A percentile compares a stretch with the other conserved stretches of the same genome.
These are phyloP conservation scores for Saturnispora gosingensis DNA, from an alignment of 805 yeast species.

Conservation along the genomic window DNA sequence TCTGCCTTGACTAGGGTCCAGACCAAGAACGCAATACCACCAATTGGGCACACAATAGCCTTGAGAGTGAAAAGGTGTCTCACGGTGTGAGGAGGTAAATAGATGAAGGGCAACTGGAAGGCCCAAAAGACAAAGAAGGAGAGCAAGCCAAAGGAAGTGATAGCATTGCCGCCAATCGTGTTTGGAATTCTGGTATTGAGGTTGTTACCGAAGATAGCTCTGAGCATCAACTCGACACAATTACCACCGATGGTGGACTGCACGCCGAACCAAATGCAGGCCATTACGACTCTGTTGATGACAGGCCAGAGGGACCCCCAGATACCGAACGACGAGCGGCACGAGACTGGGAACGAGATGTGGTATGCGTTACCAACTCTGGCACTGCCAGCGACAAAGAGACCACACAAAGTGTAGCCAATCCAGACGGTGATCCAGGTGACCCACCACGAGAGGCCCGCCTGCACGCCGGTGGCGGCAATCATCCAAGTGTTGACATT, in stretches of 20 bases:
- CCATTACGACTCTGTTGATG: slow-evolving; percentile 76
- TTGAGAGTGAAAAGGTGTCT: slow-evolving; percentile 80
- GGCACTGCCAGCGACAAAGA: slow-evolving; percentile 62
- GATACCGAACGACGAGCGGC: slow-evolving; percentile 77
- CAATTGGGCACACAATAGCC: slow-evolving; percentile 69
- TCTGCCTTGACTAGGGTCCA: slow-evolving; percentile 79
- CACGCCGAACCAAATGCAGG: slow-evolving; percentile 74
- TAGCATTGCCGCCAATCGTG: slow-evolving; percentile 36
- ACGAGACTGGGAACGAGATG: slow-evolving; percentile 74
- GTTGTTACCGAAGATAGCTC: slow-evolving; percentile 64
- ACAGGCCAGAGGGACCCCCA: slow-evolving; percentile 87
- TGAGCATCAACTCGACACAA: slow-evolving; percentile 69
- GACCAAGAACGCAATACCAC: slow-evolving; percentile 72
- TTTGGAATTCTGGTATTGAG: slow-evolving; percentile 55
- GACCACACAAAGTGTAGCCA: slow-evolving; percentile 64
- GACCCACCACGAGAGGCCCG: slow-evolving; percentile 85
- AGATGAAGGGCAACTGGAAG: slow-evolving; percentile 67
- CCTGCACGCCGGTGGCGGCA: slow-evolving; percentile 74
- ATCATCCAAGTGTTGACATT: slow-evolving; percentile 88
- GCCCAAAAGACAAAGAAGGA: slow-evolving; percentile 79
- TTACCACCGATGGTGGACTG: slow-evolving; percentile 82
- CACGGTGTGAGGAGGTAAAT: slow-evolving; percentile 73
- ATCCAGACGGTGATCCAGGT: slow-evolving; percentile 85
- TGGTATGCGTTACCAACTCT: slow-evolving; percentile 77
- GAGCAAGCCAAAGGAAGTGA: slow-evolving; percentile 65